Evolutionary conservation across 2,329 filamentous ascomycete species (phyloP), one percentile per base, ranked within the genome.

Genomic region (Epicoccum nigrum): DNA sequence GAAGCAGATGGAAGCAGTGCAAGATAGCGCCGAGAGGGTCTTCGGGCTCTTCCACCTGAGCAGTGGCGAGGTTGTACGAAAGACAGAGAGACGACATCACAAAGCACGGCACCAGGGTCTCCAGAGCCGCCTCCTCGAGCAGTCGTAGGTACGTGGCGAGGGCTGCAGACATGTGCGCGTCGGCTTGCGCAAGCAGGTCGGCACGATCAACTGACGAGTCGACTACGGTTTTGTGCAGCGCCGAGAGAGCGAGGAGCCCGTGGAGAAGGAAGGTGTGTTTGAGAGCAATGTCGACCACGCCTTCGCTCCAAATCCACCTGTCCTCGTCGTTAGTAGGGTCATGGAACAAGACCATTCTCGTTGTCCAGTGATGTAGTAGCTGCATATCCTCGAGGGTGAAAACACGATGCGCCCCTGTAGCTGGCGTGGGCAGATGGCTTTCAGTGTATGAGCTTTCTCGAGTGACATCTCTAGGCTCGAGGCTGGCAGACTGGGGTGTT

Each of bases 301-400:
- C 58, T n/a, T 51, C 54, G 21, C 58, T 46, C 64, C 64, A 68
- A 4, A 61, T 34, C 25, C 41, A 40, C 23, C 52, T 49, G 17
- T 55, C 43, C 3, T 50, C 44, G 3, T 48, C 39, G 15, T 35
- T 35, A 28, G 52, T 49, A 32, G 58, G 54, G 39, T 64, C 56
- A 33, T 65, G 43, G 4, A 58, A 61, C 4, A 57, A 47, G 33
- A 55, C 52, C 8, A 59, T 56, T 37, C 56, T 62, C 7, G 62
- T 45, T 8, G 58, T 67, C 66, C 66, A 70, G 41, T 68, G 63
- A 41, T 70, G 67, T 20, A 70, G 45, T 17, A 70, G 28, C 5
- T 58, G 60, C 48, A 70, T 51, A 31, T 70, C 67, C 25, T 56
- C 44, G 4, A 60, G 34, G 13, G 38, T 34, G n/a, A 47, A 52